Evolutionary conservation across 495 filamentous ascomycete species (phyloP), one percentile per base, ranked within the genome.

Genomic region (Venustampulla echinocandica): DNA sequence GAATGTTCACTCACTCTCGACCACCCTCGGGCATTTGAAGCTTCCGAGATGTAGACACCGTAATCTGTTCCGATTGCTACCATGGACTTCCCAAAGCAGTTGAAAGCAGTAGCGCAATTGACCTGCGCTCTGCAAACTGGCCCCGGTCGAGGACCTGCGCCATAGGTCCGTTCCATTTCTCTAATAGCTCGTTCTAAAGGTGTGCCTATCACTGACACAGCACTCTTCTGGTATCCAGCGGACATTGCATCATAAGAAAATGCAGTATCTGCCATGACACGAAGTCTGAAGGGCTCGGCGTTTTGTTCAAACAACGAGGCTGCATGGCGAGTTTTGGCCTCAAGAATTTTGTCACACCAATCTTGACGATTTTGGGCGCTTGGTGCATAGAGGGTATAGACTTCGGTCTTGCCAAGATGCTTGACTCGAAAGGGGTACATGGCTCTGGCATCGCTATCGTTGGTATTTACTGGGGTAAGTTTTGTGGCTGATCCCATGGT

Each of bases 351-450:
- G 25, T 82, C 77, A 55, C 87, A 94, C 92, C 92, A 99, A 17
- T 93, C 86, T 47, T 79, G 71, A 38, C 92, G 76, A 50, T 80
- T 84, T 46, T 80, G 72, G 1, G 80, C 74, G 1, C 76, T 79
- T 21, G 80, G 75, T 1, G 90, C 88, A 54, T 92, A 97, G 2
- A 99, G 74, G 2, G 82, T 93, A 61, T 95, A 97, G 4, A 77
- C 74, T 46, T 89, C 85, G 9, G 66, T 64, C 44, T 88, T 82
- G 6, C 92, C 92, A n/a, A 99, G 76, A 66, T 99, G 93, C 62
- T 95, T 95, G 61, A 99, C 81, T 50, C 81, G 82, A 76, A 99
- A 97, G 3, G 93, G 92, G 60, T 85, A 97, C 50, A 97, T 72
- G 30, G 93, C 80, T 61, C 80, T 88, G 48, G 90, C 86, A 53